Base-by-base conservation (phyloP, 208 protist species). In the Leishmania lainsoni region DNA sequence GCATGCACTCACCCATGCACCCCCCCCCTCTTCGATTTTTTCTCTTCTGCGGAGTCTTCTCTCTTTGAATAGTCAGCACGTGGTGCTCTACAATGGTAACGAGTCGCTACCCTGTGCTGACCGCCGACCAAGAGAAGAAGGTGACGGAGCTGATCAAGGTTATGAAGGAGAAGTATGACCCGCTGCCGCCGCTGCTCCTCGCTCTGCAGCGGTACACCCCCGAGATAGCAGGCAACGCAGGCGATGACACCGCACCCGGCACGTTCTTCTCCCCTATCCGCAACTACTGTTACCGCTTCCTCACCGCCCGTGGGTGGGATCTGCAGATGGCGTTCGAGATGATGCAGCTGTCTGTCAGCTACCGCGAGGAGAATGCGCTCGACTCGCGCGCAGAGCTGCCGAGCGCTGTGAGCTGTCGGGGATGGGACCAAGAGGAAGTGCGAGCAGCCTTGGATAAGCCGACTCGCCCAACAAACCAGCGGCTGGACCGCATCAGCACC, bases 301-400 rank as follows among this genome's bases (percentile, higher is more conserved):
- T 94, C 26, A 54, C 82, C 17, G 69, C 88, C 4, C 84, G 86
- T 29, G 59, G 86, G 52, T 95, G 90, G 90, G 74, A 94, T 51
- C 74, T 93, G 22, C 76, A 81, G 42, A 88, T 88, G 71, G 90
- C 92, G 4, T 76, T 92, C 12, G 83, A 85, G 58, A 93, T 95
- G 90, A 17, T 88, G 16, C 39, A 88, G 17, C 42, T 71, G 1
- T 76, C 69, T 2, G 45, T 88, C 35, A 52, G 72, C 61, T 90
- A 91, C 65, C 89, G 90, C 35, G 78, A 79, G 32, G 32, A 78
- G n/a, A 29, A 86, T 51, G 59, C 88, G 59, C 68, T 93, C n/a
- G 89, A 95, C 71, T 69, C 76, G 14, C 73, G 87, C 29, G 71
- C 59, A 8, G 42, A 86, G 39, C 83, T 91, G 52, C 90, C 90